Base-by-base conservation (phyloP, 331 rosid species). In the Rosa hybrid region DNA sequence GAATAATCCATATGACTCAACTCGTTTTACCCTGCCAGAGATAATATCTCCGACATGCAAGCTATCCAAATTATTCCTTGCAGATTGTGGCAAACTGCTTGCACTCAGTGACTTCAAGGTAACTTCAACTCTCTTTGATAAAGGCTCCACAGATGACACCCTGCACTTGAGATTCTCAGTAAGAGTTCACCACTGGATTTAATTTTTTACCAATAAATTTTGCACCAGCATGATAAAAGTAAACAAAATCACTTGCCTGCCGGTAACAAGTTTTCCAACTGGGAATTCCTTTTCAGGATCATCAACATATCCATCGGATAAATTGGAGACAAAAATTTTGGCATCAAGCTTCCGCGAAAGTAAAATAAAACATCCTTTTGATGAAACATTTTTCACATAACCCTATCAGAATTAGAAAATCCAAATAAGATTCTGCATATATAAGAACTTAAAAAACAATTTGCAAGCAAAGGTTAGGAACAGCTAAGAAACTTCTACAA, bases 311-410 rank as follows among this genome's bases (percentile, higher is more conserved):
- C 88, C 89, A 75, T 95, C 88, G 0, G 97, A 91, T 60, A 95
- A 78, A 85, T 95, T 95, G 45, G 97, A 93, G 71, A 93, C 71
- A 27, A 90, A 97, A 84, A 95, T 78, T 85, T 73, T 95, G 62
- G 98, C 99, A 78, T 95, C 99, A 85, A 93, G 78, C 72, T 88
- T 89, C 69, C 98, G 88, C 4, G 99, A 93, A 48, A 95, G 93
- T 30, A 84, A 14, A 79, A 95, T 88, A 83, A 93, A 95, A 78
- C 99, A 95, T 63, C 98, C 99, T 85, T 93, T 95, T 69, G 97
- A 83, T 7, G 91, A 34, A 63, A 93, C 82, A 85, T 84, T 86
- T 83, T 95, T 95, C 41, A 95, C 90, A 81, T 95, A 95, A 81
- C 99, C 98, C 97, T 95, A 77, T 57, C n/a, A 44, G 17, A 54